Evolutionary conservation across 2,329 filamentous ascomycete genomes (phyloP).

Genomic region (Epichloe scottii): DNA sequence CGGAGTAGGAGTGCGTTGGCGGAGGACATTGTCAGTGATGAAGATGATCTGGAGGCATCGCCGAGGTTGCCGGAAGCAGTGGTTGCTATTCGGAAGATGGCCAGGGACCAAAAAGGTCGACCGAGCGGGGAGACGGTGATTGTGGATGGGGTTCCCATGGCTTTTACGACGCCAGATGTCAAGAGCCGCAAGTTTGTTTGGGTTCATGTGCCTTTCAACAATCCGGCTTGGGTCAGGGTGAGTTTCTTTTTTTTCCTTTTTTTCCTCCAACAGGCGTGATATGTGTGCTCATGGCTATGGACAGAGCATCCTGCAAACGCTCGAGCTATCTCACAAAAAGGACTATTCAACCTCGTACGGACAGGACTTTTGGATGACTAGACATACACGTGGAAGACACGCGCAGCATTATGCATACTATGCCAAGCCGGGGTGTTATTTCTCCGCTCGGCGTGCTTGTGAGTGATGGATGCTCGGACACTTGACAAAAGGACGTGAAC

Average conservation of each 20-base stretch:
- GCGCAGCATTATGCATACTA: slow-evolving; percentile 37
- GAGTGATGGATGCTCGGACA: slow-evolving; percentile 5
- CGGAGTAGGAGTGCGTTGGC: slow-evolving; percentile 19
- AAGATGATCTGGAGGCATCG: slow-evolving; percentile 16
- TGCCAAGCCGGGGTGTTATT: slow-evolving; percentile 35
- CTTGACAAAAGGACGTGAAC: too few relatives aligned
- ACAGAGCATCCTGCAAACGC: slow-evolving; percentile 31
- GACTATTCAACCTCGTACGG: slow-evolving; percentile 29
- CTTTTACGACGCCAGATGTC: slow-evolving; percentile 21
- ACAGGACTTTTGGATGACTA: slow-evolving; percentile 35
- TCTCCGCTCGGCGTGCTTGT: slow-evolving; percentile 26
- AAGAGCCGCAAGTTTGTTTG: slow-evolving; percentile 39
- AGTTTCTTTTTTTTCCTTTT: not conserved
- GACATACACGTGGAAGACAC: slow-evolving; percentile 35
- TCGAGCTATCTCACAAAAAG: slow-evolving; percentile 24
- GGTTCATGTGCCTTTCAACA: slow-evolving; percentile 45
- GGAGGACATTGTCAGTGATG: slow-evolving; percentile 9
- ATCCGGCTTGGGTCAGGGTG: slow-evolving; percentile 46
- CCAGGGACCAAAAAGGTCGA: slow-evolving; percentile 10
- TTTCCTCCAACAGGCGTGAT: not conserved
- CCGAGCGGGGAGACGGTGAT: slow-evolving; percentile 15
- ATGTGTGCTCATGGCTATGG: not conserved
- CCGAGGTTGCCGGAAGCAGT: slow-evolving; percentile 22
- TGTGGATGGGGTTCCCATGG: slow-evolving; percentile 16
- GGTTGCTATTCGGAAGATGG: slow-evolving; percentile 16